Evolutionary conservation across 2,329 filamentous ascomycete genomes (phyloP), one percentile per base, ranked within the genome.

Genomic region (Claviceps capensis): DNA sequence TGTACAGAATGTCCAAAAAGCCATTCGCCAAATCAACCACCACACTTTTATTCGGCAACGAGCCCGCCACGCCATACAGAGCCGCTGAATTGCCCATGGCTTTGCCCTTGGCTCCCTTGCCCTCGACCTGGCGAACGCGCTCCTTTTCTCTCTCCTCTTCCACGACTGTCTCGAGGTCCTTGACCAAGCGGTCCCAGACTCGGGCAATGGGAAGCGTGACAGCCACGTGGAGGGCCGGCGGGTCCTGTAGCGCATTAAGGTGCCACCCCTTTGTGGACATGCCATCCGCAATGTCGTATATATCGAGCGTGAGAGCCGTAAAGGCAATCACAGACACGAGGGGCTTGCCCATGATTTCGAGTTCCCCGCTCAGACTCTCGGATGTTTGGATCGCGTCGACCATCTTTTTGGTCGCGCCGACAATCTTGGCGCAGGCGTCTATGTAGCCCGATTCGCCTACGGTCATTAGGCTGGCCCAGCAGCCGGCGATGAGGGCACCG

Each of bases 1-100:
- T 95, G 69, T 96, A 96, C 67, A 96, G 66, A 50, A 93, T 84
- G 70, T 97, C 90, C 64, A 97, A 74, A 69, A 97, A 98, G 0
- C 89, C 91, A 59, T 78, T 87, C 1, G 90, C 91, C 64, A 98
- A 70, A 61, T 95, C 88, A 58, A 88, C 87, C 36, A 98, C 89
- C 37, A 98, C 84, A 59, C 86, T 88, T 78, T 97, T 97, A 66
- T 98, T 94, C 1, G 93, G 93, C 67, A 98, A 69, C 62, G 87
- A 94, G 5, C 93, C 93, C 0, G 93, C 93, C 53, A 98, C 90
- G 51, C 93, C 93, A 68, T 98, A 98, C 56, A 98, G 71, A 4
- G 90, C 90, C 1, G 88, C 87, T 14, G 88, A 82, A 65, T 95
- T 87, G 1, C 88, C 88, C 60, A 81, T 77, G 23, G 79, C 81